Base-by-base conservation (phyloP, 148 eudicot genomes). In the Amaranthus cruentus region DNA sequence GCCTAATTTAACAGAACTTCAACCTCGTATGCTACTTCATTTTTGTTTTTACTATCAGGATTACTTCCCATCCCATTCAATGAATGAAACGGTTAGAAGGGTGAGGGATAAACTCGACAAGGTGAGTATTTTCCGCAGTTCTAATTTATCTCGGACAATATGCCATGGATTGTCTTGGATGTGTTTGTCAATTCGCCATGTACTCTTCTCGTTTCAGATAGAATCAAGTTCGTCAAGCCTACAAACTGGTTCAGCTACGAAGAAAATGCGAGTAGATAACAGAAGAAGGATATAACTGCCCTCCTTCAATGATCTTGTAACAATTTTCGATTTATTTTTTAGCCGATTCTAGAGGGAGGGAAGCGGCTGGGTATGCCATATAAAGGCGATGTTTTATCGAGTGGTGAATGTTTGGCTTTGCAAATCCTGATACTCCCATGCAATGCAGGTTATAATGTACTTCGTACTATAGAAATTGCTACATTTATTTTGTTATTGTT, bases 81-180 rank as follows among this genome's bases (percentile, higher is more conserved):
- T 92, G 96, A 92, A 92, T 84, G 83, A 81, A 79, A 87, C 97
- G 4, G 97, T 90, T 69, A 83, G 47, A 44, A 62, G 78, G 78
- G 96, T 92, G 79, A 84, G 97, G 79, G 90, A 85, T 46, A 92
- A 87, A 79, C 87, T 92, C 59, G 79, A 84, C 52, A 88, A 92
- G 97, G 95, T 89, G 68, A 49, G 70, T 38, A n/a, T 15, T 53
- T 18, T 48, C 11, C 52, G 65, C 48, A 50, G 65, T 50, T 47
- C 46, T 48, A 4, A 76, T 47, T 53, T 18, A 13, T 44, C 54
- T 43, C 52, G 67, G 47, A 6, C 28, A 14, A 62, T 62, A 62
- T n/a, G 3, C 47, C 14, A 7, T 5, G 46, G 52, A 14, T 38
- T n/a, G 18, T 73, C 21, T 28, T 21, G 52, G 21, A 55, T n/a